Conservation (phyloP, 345 rosid genomes). For the Nasturtium officinale region DNA sequence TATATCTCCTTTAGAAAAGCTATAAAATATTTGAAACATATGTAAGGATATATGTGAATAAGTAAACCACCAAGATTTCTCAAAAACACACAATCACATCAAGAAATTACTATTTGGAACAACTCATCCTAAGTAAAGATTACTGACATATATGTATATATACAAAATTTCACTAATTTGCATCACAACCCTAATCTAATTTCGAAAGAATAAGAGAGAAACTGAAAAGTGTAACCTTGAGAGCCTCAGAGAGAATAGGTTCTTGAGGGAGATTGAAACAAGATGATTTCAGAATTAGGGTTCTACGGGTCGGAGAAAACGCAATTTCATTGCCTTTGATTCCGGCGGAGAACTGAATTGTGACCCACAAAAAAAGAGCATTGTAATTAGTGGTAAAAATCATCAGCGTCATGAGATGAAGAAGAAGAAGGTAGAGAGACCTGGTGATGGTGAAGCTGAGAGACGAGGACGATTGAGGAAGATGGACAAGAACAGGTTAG, state of each 20-base stretch:
- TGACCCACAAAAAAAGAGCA: conserved; percentile 10
- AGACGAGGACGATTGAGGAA: conserved; percentile 12
- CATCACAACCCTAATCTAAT: background rate
- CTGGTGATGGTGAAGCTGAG: conserved; percentile 29
- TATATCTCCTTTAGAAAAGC: background rate
- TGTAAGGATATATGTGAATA: background rate
- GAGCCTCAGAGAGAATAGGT: conserved; percentile 45
- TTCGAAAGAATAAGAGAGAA: background rate
- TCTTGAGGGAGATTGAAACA: conserved; percentile 48
- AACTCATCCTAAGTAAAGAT: background rate
- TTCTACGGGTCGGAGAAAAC: conserved; percentile 24
- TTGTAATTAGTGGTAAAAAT: background rate
- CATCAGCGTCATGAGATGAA: background rate
- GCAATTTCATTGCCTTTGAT: conserved; percentile 6
- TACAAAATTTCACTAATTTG: background rate
- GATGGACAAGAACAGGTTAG: conserved; percentile 14
- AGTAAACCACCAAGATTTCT: background rate
- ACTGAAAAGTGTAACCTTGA: conserved; percentile 32
- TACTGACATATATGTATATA: background rate
- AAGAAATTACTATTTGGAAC: background rate
- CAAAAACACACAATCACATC: conserved; percentile 8
- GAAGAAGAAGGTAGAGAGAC: background rate
- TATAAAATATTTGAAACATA: background rate
- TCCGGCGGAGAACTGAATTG: conserved; percentile 35
- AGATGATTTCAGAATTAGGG: conserved; percentile 30